Evolutionary conservation across 176 grass and related monocot genomes (phyloP).

Genomic region (Secale cereale): DNA sequence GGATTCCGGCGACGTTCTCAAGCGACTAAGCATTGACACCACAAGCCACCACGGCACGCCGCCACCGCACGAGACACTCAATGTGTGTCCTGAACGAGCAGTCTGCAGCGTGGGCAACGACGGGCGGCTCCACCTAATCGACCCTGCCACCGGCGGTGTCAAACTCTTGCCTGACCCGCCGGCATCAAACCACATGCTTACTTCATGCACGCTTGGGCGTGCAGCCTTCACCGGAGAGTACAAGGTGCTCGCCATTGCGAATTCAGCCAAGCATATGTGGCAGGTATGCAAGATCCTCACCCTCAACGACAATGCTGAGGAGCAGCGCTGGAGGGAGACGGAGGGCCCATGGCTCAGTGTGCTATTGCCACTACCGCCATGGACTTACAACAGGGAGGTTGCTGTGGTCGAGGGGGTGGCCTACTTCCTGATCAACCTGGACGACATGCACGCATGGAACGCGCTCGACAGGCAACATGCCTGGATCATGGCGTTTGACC

Average conservation of each 20-base stretch:
- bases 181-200: background rate
- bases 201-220: background rate
- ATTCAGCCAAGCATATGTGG: no score
- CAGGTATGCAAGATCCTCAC: background rate
- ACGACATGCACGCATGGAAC: background rate
- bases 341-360: background rate
- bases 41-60: no score
- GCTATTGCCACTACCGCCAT: no score
- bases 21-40: background rate
- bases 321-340: background rate
- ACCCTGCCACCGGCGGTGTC: background rate
- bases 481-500: background rate
- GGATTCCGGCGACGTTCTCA: background rate
- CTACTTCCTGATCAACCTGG: background rate
- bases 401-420: background rate
- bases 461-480: no score
- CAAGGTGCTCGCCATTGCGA: background rate
- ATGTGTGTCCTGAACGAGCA: background rate
- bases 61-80: background rate
- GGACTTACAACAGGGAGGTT: background rate
- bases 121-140: background rate
- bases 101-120: background rate
- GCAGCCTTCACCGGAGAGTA: background rate
- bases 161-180: background rate
- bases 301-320: background rate